Evolutionary conservation across 768 basidiomycete genomes (phyloP).

Genomic region (Trametes coccinea): DNA sequence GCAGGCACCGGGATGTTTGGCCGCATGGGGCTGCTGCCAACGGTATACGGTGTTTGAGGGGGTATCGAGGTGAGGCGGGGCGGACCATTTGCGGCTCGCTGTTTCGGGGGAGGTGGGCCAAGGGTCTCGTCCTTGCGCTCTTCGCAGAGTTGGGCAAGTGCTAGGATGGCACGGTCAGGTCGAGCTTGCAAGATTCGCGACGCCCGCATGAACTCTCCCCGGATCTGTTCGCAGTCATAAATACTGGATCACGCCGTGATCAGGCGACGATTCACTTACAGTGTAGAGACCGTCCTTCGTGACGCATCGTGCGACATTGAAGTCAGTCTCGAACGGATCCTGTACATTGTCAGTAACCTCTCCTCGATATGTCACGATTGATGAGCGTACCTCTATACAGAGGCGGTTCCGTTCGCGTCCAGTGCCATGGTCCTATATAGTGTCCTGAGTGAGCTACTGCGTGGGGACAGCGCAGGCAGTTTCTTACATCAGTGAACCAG

Average conservation of each 20-base stretch:
- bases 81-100: slow-evolving; percentile 43
- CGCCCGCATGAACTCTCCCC: slow-evolving; percentile 98
- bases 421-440: slow-evolving; percentile 53
- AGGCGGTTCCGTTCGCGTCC: slow-evolving; percentile 89
- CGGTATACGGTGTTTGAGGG: slow-evolving; percentile 70
- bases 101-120: slow-evolving; percentile 50
- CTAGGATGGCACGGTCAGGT: slow-evolving; percentile 78
- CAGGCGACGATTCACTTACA: slow-evolving; percentile 43
- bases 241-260: not conserved
- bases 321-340: slow-evolving; percentile 98
- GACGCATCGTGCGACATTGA: slow-evolving; percentile 95
- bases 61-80: slow-evolving; percentile 49
- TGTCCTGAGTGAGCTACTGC: not conserved
- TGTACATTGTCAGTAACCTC: slow-evolving; percentile 33
- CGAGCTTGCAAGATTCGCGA: slow-evolving; percentile 78
- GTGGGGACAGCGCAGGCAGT: not conserved
- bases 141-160: slow-evolving; percentile 88
- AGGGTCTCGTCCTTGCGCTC: slow-evolving; percentile 76
- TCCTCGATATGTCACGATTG: not conserved
- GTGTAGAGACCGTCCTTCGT: slow-evolving; percentile 96
- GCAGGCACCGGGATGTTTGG: slow-evolving; percentile 39
- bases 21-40: slow-evolving; percentile 61
- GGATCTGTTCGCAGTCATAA: slow-evolving; percentile 59
- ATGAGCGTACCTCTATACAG: slow-evolving; percentile 43
- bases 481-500: slow-evolving; percentile 90